Evolutionary conservation across 441 rosid species (phyloP).

Genomic region (Kokia cookei): DNA sequence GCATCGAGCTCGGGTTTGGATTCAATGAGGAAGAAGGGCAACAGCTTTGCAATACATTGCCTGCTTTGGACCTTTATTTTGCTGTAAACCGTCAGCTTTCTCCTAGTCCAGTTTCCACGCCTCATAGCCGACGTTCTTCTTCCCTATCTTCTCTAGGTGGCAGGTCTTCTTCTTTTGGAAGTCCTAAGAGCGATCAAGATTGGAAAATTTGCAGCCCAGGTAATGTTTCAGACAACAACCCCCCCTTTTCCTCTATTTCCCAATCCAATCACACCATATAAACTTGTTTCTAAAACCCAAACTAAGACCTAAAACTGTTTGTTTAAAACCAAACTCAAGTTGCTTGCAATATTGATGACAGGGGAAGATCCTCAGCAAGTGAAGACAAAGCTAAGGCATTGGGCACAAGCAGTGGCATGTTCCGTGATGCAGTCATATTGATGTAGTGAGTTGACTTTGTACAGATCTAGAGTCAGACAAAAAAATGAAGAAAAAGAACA

Average conservation of each 20-base stretch:
- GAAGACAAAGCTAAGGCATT: slow-evolving; percentile 88
- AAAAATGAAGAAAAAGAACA: neutral
- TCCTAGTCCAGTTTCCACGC: slow-evolving; percentile 35
- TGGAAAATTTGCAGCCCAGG: slow-evolving; percentile 85
- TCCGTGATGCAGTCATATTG: slow-evolving; percentile 73
- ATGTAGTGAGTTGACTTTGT: slow-evolving; percentile 20
- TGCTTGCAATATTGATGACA: slow-evolving; percentile 9
- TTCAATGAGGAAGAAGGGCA: slow-evolving; percentile 81
- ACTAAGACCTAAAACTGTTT: too few relatives aligned
- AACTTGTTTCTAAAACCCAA: too few relatives aligned
- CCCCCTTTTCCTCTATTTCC: too few relatives aligned
- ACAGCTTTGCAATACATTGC: slow-evolving; percentile 65
- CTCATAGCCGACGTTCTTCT: slow-evolving; percentile 28
- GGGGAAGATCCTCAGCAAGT: slow-evolving; percentile 87
- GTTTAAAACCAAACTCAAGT: too few relatives aligned
- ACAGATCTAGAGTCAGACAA: slow-evolving; percentile 9
- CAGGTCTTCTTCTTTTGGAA: slow-evolving; percentile 58
- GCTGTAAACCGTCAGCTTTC: slow-evolving; percentile 81
- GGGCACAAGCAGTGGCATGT: slow-evolving; percentile 99
- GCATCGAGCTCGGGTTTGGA: slow-evolving; percentile 94
- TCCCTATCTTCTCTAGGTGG: slow-evolving; percentile 19
- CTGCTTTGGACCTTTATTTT: slow-evolving; percentile 88
- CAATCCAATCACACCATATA: too few relatives aligned
- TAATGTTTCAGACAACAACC: neutral
- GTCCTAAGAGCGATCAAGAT: slow-evolving; percentile 58